Evolutionary conservation across 768 basidiomycete genomes (phyloP).

Genomic region (Russula earlei): DNA sequence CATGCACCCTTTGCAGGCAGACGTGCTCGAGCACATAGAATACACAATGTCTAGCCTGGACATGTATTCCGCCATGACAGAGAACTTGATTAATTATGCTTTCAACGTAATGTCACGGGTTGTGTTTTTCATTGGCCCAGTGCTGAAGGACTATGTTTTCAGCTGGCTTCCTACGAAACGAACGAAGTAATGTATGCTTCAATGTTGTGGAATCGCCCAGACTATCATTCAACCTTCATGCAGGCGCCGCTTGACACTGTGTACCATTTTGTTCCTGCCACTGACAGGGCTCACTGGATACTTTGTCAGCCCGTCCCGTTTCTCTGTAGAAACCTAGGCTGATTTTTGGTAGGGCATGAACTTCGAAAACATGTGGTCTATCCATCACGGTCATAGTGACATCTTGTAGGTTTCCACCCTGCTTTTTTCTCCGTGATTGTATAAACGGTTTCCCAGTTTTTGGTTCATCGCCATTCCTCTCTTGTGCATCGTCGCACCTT

Average conservation of each 20-base stretch:
- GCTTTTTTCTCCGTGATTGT: neutral
- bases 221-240: conserved; percentile 1
- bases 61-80: conserved; percentile 61
- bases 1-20: conserved; percentile 36
- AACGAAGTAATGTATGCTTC: conserved; percentile 58
- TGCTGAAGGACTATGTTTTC: neutral
- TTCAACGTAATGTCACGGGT: conserved; percentile 49
- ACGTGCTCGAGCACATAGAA: conserved; percentile 71
- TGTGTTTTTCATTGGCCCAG: neutral
- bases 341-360: conserved; percentile 50
- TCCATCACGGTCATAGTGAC: conserved; percentile 28
- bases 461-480: conserved; percentile 58
- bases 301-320: conserved; percentile 39
- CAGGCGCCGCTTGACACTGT: conserved; percentile 57
- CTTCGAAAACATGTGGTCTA: conserved; percentile 43
- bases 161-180: conserved; percentile 70
- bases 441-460: conserved; percentile 35
- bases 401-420: conserved; percentile 17
- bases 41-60: conserved; percentile 60
- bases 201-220: neutral
- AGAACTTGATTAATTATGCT: conserved; percentile 64
- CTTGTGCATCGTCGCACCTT: conserved; percentile 41
- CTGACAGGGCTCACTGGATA: conserved; percentile 63
- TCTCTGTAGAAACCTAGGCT: neutral
- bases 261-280: conserved; percentile 63